A percentile compares a stretch with the other conserved stretches of the same genome.
These are phyloP conservation scores for Neoconidiobolus thromboides DNA, from an alignment of 371 early-diverging fungal species.

Conservation along the genomic window DNA sequence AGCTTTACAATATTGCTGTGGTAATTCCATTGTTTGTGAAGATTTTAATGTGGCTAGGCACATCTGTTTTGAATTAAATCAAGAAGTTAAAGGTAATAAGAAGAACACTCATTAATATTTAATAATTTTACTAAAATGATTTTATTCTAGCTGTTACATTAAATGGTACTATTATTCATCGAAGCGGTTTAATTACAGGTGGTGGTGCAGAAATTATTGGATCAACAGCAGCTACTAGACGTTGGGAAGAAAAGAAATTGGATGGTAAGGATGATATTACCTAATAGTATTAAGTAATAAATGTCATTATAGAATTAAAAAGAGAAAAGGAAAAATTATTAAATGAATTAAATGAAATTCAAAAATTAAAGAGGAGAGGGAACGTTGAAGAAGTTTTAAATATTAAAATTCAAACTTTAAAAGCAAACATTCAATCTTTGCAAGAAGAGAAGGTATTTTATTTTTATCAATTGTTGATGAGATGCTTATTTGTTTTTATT, in stretches of 20 bases:
- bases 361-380: conserved; percentile 44
- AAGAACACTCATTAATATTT: conserved; percentile 3
- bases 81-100: conserved; percentile 46
- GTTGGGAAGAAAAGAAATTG: conserved; percentile 80
- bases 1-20: conserved; percentile 77
- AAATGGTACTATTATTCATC: conserved; percentile 90
- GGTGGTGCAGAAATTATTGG: conserved; percentile 22
- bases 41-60: conserved; percentile 61
- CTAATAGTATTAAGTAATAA: too few species aligned
- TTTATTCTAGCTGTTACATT: conserved; percentile 40
- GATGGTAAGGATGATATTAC: conserved; percentile 15
- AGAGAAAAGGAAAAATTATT: conserved; percentile 44
- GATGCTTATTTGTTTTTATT: too few species aligned
- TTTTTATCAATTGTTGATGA: too few species aligned
- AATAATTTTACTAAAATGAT: conserved; percentile 18
- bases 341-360: conserved; percentile 46
- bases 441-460: not conserved
- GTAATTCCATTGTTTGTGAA: conserved; percentile 78
- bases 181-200: conserved; percentile 90
- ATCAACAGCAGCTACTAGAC: conserved; percentile 20
- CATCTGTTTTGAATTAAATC: conserved; percentile 57
- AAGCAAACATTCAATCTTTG: conserved; percentile 27
- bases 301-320: conserved; percentile 16
- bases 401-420: conserved; percentile 34
- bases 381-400: conserved; percentile 37